Percentiles rank a stretch among this genome's conserved stretches.
These are phyloP conservation scores for Globisporangium recalcitrans DNA, from an alignment of 352 stramenopile genomes.

Conservation along the genomic window DNA sequence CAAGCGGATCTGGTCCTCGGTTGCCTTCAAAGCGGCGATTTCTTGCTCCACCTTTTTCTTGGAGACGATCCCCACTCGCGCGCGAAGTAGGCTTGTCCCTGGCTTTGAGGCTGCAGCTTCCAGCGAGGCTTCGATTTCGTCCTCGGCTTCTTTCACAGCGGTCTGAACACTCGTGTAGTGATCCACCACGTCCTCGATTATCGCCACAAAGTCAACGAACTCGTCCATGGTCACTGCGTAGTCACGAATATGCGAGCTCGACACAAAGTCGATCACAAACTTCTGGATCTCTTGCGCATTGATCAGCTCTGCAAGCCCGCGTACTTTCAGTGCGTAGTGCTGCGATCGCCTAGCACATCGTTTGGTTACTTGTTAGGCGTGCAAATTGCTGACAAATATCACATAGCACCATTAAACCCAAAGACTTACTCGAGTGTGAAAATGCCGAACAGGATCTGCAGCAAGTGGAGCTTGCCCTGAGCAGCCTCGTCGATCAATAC, in stretches of 20 bases:
- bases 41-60: conserved; percentile 57
- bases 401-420: too few species aligned
- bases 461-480: conserved; percentile 37
- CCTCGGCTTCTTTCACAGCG: conserved; percentile 52
- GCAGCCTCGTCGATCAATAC: conserved; percentile 31
- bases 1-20: conserved; percentile 27
- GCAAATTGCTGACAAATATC: neutral
- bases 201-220: conserved; percentile 49
- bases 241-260: conserved; percentile 19
- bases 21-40: conserved; percentile 35
- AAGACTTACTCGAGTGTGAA: conserved; percentile 52
- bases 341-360: conserved; percentile 22
- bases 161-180: conserved; percentile 38
- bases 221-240: conserved; percentile 26
- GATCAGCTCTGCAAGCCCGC: conserved; percentile 41
- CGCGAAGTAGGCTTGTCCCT: conserved; percentile 29
- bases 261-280: conserved; percentile 57
- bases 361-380: neutral
- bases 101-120: conserved; percentile 15
- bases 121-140: conserved; percentile 43
- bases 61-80: conserved; percentile 43
- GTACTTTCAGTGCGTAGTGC: conserved; percentile 35
- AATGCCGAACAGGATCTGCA: conserved; percentile 51
- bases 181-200: conserved; percentile 51
- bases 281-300: conserved; percentile 40